phyloP scores from a whole-genome alignment of 2,329 filamentous ascomycete species.

The Colletotrichum eremochloae region DNA sequence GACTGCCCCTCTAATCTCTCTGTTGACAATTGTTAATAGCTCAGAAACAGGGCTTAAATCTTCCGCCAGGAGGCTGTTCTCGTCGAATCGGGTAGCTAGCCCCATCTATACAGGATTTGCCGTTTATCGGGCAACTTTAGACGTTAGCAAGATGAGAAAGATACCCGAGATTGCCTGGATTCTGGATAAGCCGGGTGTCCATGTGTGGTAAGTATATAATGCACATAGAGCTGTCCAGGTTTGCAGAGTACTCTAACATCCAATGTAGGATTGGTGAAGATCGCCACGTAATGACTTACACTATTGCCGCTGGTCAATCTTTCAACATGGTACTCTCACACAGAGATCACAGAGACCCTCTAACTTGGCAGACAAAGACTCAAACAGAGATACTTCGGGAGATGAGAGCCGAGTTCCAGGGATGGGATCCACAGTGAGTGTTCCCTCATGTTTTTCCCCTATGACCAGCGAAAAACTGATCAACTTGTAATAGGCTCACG shows the following conservation, averaged over 20 bases:
- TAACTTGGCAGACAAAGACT: slow-evolving; percentile 46
- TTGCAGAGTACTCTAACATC: neutral
- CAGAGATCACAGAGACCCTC: slow-evolving; percentile 52
- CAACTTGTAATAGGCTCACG: slow-evolving; percentile 46
- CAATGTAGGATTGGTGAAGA: slow-evolving; percentile 55
- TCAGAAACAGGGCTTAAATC: slow-evolving; percentile 49
- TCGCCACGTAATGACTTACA: slow-evolving; percentile 61
- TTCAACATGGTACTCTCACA: slow-evolving; percentile 63
- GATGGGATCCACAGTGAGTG: slow-evolving; percentile 51
- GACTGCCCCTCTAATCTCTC: neutral
- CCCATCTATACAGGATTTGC: slow-evolving; percentile 53
- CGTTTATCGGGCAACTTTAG: slow-evolving; percentile 57
- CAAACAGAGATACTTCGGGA: slow-evolving; percentile 48
- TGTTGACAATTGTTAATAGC: too few species aligned
- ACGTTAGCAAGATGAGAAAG: slow-evolving; percentile 52
- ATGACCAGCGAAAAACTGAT: neutral
- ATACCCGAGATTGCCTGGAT: slow-evolving; percentile 55
- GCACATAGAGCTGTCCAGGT: neutral
- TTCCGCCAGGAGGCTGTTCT: slow-evolving; percentile 44
- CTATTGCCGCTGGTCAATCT: slow-evolving; percentile 55
- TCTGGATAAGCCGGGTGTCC: slow-evolving; percentile 54
- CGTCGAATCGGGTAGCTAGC: slow-evolving; percentile 30
- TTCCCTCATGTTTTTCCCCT: neutral
- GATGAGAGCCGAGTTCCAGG: slow-evolving; percentile 51
- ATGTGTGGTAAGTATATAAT: slow-evolving; percentile 52